phyloP scores from a whole-genome alignment of 2,329 filamentous ascomycete species.

The Arthroderma sp. region DNA sequence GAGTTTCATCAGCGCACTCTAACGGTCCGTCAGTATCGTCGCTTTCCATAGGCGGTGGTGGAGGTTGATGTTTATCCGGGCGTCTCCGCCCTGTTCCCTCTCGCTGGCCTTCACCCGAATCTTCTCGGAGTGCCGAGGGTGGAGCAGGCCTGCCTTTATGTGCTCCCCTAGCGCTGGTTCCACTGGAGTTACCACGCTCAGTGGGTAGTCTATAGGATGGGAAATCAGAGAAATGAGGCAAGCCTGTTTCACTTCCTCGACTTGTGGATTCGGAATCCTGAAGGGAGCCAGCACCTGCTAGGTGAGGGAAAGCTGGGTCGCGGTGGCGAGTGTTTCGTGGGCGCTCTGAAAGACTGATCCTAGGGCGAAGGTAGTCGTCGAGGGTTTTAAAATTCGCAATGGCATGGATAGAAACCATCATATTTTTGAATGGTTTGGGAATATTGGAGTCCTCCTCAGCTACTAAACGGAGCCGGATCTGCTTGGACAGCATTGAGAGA shows the following conservation, averaged over 20 bases:
- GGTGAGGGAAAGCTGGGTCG: constrained; percentile 59
- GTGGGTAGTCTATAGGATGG: constrained; percentile 10
- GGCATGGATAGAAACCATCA: constrained; percentile 97
- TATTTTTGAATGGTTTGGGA: constrained; percentile 73
- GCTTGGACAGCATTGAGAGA: constrained; percentile 91
- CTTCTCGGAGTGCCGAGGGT: constrained; percentile 33
- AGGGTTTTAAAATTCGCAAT: constrained; percentile 96
- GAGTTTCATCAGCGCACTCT: constrained; percentile 88
- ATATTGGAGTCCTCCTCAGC: constrained; percentile 61
- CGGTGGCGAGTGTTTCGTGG: constrained; percentile 48
- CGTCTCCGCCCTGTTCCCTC: constrained; percentile 18
- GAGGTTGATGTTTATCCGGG: constrained; percentile 8
- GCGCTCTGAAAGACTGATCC: constrained; percentile 70
- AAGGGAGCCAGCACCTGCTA: constrained; percentile 41
- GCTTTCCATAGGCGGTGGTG: constrained; percentile 39
- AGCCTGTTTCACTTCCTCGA: background rate
- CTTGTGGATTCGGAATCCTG: background rate
- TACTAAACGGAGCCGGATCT: constrained; percentile 75
- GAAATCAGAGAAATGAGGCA: background rate
- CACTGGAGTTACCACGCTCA: background rate
- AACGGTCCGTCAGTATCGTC: constrained; percentile 58
- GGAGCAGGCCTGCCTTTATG: background rate
- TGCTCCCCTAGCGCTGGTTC: background rate
- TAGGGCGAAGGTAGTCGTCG: constrained; percentile 86
- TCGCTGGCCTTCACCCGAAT: constrained; percentile 51